Evolutionary conservation across 2,329 filamentous ascomycete genomes (phyloP), one percentile per base, ranked within the genome.

Genomic region (Cladosporium sp.): DNA sequence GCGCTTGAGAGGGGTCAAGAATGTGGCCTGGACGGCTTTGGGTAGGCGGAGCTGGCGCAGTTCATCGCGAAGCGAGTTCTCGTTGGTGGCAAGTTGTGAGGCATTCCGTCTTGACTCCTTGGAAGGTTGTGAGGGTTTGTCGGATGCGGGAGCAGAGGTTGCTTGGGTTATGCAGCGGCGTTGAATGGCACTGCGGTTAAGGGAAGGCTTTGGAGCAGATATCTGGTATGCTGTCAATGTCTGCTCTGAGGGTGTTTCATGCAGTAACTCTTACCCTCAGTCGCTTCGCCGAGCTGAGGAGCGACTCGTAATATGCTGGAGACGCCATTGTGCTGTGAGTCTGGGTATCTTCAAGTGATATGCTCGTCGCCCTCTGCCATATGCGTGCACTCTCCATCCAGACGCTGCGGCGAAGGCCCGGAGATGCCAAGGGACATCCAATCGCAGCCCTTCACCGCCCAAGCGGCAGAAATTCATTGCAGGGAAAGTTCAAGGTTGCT

Each of bases 1-100:
- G 69, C 91, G 89, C 73, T 91, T 92, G 61, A 98, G 84, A 18
- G 95, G 94, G 69, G 90, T 88, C 59, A 97, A 86, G 79, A 96
- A 95, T 54, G 96, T 83, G 44, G 94, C 92, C 81, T 96, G 91
- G 34, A 98, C 88, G 69, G 89, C 87, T 73, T 92, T 87, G 44
- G 93, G 93, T 47, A 91, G 82, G 69, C 92, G 89, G 65, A 82
- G 72, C 10, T 71, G 67, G 24, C 71, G 65, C n/a, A 77, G 67
- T 60, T 77, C 74, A 10, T 57, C 2, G 15, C 51, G 61, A 15
- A 64, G 61, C 61, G 69, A 41, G 52, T 75, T 65, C 18, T 70
- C 51, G 24, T 52, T 67, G 15, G 63, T 28, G 8, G 67, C 32
- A 18, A 65, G 58, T 34, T 61, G 63, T 28, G 60, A 65, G 52